Evolutionary conservation across 2,329 filamentous ascomycete species (phyloP), one percentile per base, ranked within the genome.

Genomic region (Paecilomyces sp.): DNA sequence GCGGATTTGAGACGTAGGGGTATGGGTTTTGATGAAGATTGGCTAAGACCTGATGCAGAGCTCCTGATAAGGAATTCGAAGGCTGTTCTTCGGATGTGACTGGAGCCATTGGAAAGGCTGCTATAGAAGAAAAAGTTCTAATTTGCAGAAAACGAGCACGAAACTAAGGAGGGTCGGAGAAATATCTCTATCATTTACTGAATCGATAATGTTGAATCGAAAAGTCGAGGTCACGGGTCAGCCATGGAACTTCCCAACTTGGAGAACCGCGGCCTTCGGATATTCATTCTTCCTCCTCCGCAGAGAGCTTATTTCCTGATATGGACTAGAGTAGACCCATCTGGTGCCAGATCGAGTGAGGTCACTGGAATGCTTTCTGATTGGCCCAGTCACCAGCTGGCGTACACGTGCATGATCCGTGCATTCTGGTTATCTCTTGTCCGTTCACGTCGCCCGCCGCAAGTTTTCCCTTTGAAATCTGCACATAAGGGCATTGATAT

Each of bases 1-100:
- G 77, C 5, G 78, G 77, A 61, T 78, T 79, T 28, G 76, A 71
- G 3, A 80, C 73, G 61, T 76, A 68, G n/a, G 77, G 75, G 62
- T 75, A 79, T 18, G 75, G 74, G 34, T 71, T 64, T 33, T 70
- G 66, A 58, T 74, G 63, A 24, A 77, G 66, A 56, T 72, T 68
- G 13, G 64, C 56, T 51, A 76, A 60, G 47, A 71, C 72, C 34
- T 66, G 56, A 60, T 73, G 70, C 15, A 76, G 69, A 51, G 68
- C 65, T 36, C 63, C 61, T 13, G 68, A 63, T 50, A 74, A 61
- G 24, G 60, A 56, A 3, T 57, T 58, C 55, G 57, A 15, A 33
- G n/a, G 12, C 33, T 18, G 25, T 56, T 9, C 41, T 11, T 56
- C n/a, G 30, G 36, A 59, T 12, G 25, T 52, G 25, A 52, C 28